Conservation (phyloP, 306 rosid species). For the Lathyrus oleraceus region DNA sequence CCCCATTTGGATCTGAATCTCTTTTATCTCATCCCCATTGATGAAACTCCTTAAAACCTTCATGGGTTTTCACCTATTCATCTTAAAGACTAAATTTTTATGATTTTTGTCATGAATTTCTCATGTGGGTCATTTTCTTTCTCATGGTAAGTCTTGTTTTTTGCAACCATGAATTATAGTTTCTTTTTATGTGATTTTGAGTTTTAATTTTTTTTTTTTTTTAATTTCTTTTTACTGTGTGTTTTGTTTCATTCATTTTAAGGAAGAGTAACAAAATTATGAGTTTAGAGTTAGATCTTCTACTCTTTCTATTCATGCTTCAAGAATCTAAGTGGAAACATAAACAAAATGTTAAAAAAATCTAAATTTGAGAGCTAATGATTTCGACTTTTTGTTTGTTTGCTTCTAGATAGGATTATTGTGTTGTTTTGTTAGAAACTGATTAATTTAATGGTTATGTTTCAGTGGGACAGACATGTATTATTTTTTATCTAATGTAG, state of each 20-base stretch:
- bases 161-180: conserved; percentile 18
- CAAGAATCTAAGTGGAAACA: conserved; percentile 21
- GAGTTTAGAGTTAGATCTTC: conserved; percentile 31
- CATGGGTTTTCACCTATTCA: conserved; percentile 26
- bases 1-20: conserved; percentile 54
- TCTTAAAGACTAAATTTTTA: conserved; percentile 16
- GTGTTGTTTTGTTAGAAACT: conserved; percentile 42
- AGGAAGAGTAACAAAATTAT: neutral
- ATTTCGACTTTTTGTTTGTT: conserved; percentile 30
- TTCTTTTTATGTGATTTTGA: neutral
- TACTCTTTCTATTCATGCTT: neutral
- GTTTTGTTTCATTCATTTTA: conserved; percentile 19
- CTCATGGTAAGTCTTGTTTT: conserved; percentile 37
- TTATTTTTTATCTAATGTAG: conserved; percentile 52
- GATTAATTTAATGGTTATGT: conserved; percentile 42
- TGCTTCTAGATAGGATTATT: conserved; percentile 24
- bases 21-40: conserved; percentile 38
- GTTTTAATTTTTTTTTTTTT: conserved; percentile 1
- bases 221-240: conserved; percentile 30
- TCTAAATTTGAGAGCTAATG: conserved; percentile 43
- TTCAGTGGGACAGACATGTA: conserved; percentile 43
- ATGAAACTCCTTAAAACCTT: conserved; percentile 25
- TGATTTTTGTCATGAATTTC: conserved; percentile 19
- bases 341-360: conserved; percentile 6
- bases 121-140: conserved; percentile 19